A percentile compares a stretch with the other conserved stretches of the same genome.
Evolutionary conservation across 2,329 filamentous ascomycete species (phyloP).

Genomic region (Aspergillus felis): DNA sequence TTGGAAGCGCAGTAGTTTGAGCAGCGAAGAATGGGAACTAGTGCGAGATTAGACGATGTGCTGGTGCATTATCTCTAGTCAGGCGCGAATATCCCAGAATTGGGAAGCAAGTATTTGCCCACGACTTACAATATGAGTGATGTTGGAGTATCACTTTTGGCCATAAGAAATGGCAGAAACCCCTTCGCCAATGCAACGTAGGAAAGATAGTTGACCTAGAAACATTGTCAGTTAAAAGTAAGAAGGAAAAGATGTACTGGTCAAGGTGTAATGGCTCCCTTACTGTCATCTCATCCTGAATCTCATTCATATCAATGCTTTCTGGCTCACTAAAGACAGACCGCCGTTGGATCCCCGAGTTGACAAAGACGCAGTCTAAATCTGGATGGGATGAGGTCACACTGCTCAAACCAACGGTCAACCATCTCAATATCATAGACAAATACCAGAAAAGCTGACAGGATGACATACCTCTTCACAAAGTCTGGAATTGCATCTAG

Average conservation of each 20-base stretch:
- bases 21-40: slow-evolving; percentile 47
- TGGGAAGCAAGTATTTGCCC: no score
- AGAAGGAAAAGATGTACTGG: no score
- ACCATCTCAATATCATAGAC: no score
- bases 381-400: slow-evolving; percentile 45
- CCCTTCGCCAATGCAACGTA: slow-evolving; percentile 48
- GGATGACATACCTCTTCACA: slow-evolving; percentile 28
- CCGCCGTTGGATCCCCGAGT: slow-evolving; percentile 51
- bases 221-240: not conserved
- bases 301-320: slow-evolving; percentile 41
- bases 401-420: slow-evolving; percentile 4
- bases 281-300: slow-evolving; percentile 47
- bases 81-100: no score
- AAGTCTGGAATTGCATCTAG: slow-evolving; percentile 27
- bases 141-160: slow-evolving; percentile 39
- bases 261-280: slow-evolving; percentile 15
- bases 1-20: slow-evolving; percentile 55
- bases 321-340: slow-evolving; percentile 49
- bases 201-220: slow-evolving; percentile 41
- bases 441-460: not conserved
- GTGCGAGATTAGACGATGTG: slow-evolving; percentile 49
- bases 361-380: slow-evolving; percentile 51
- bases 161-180: slow-evolving; percentile 48
- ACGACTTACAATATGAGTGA: slow-evolving; percentile 34
- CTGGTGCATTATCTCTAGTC: not conserved